These are phyloP conservation scores for Auricularia auricula-judae DNA, from an alignment of 768 basidiomycete species.

Conservation along the genomic window DNA sequence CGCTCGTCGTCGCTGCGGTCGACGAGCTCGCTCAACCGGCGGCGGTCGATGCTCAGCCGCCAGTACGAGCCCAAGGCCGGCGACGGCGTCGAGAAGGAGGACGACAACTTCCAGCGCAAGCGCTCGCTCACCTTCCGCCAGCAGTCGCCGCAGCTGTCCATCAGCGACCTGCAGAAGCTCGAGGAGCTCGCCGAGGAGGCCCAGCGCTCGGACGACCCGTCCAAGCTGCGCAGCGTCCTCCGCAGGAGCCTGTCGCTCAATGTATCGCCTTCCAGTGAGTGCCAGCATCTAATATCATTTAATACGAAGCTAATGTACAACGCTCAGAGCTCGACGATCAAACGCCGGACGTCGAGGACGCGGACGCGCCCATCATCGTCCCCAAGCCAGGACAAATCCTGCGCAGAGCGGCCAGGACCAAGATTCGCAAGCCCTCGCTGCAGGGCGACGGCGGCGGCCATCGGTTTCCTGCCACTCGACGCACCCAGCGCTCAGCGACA, in stretches of 20 bases:
- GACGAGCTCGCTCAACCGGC: slow-evolving; percentile 55
- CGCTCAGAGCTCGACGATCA: slow-evolving; percentile 43
- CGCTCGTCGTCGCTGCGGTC: slow-evolving; percentile 36
- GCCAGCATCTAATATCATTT: slow-evolving; percentile 8
- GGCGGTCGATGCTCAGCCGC: slow-evolving; percentile 86
- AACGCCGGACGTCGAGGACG: slow-evolving; percentile 62
- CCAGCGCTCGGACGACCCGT: slow-evolving; percentile 69
- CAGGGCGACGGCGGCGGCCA: slow-evolving; percentile 73
- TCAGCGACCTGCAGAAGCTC: slow-evolving; percentile 87
- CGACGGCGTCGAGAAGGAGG: slow-evolving; percentile 62
- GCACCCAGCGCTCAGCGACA: slow-evolving; percentile 22
- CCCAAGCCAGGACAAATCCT: slow-evolving; percentile 67
- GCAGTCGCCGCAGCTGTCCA: slow-evolving; percentile 76
- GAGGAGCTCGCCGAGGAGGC: slow-evolving; percentile 91
- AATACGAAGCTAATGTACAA: background rate
- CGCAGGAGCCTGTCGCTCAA: slow-evolving; percentile 84
- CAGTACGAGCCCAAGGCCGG: slow-evolving; percentile 79
- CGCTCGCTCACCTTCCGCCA: slow-evolving; percentile 57
- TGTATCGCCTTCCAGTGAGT: slow-evolving; percentile 72
- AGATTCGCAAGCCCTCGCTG: slow-evolving; percentile 79
- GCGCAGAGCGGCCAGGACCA: slow-evolving; percentile 85
- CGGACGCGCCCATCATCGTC: slow-evolving; percentile 83
- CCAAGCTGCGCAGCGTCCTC: slow-evolving; percentile 64
- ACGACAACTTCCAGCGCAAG: slow-evolving; percentile 50
- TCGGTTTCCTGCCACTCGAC: slow-evolving; percentile 50